A percentile compares a stretch with the other conserved stretches of the same genome.
Evolutionary conservation across 257 asterid genomes (phyloP).

Genomic region (Plantago ovata): DNA sequence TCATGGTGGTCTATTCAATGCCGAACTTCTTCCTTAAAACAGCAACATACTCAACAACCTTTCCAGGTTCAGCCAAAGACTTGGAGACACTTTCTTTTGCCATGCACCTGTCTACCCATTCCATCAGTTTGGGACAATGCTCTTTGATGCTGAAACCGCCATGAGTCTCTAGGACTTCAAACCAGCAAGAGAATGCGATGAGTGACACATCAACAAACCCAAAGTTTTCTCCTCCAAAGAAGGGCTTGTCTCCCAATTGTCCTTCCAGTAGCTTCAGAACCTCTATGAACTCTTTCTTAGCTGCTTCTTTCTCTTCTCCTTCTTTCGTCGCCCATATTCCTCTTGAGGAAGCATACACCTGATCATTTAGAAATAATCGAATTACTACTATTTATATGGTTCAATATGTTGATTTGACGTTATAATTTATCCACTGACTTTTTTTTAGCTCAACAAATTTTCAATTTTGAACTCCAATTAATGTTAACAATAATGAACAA

Average conservation of each 20-base stretch:
- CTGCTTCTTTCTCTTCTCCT: slow-evolving; percentile 33
- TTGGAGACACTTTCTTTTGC: slow-evolving; percentile 32
- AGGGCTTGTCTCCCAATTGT: slow-evolving; percentile 35
- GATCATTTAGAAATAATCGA: too few species aligned
- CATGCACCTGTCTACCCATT: slow-evolving; percentile 39
- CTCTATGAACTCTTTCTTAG: slow-evolving; percentile 22
- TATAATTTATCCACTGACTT: too few species aligned
- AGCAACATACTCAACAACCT: slow-evolving; percentile 25
- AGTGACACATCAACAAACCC: slow-evolving; percentile 36
- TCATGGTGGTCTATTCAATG: not conserved
- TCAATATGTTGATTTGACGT: too few species aligned
- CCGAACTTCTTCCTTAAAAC: slow-evolving; percentile 17
- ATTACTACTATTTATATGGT: too few species aligned
- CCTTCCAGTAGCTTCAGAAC: slow-evolving; percentile 33
- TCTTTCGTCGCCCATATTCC: slow-evolving; percentile 29
- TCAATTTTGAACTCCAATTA: too few species aligned
- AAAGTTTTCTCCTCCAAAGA: slow-evolving; percentile 47
- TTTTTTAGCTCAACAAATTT: too few species aligned
- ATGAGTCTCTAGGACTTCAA: slow-evolving; percentile 26
- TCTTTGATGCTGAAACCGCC: slow-evolving; percentile 28
- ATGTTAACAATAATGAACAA: too few species aligned
- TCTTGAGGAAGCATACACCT: slow-evolving; percentile 2
- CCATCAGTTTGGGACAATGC: slow-evolving; percentile 30
- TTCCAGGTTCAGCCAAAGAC: slow-evolving; percentile 31
- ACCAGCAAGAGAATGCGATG: slow-evolving; percentile 26